phyloP scores from a whole-genome alignment of 805 yeast species.

The Clavispora fructus region DNA sequence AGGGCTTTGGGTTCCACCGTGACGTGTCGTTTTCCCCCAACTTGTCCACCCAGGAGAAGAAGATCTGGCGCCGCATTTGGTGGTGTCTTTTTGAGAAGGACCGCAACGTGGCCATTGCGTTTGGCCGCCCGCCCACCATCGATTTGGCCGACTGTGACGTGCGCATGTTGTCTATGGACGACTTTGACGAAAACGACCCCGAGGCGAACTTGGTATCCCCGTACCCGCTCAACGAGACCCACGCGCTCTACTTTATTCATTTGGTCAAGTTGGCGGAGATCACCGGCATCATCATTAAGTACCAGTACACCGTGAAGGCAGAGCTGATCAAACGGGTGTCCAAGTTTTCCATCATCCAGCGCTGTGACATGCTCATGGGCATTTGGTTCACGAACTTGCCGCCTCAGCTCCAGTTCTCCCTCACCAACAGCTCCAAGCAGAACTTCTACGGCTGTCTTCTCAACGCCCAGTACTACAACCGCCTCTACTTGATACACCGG shows the following conservation, averaged over 20 bases:
- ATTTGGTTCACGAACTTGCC: slow-evolving; percentile 71
- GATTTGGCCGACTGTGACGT: slow-evolving; percentile 73
- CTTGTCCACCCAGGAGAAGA: slow-evolving; percentile 35
- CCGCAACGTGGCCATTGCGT: slow-evolving; percentile 61
- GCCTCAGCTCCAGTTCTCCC: slow-evolving; percentile 53
- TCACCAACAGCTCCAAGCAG: slow-evolving; percentile 49
- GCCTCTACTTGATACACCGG: slow-evolving; percentile 67
- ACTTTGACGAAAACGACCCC: slow-evolving; percentile 52
- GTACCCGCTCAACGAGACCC: slow-evolving; percentile 43
- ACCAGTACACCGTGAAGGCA: slow-evolving; percentile 67
- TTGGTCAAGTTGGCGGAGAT: slow-evolving; percentile 64
- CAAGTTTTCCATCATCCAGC: slow-evolving; percentile 46
- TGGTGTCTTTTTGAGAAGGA: slow-evolving; percentile 75
- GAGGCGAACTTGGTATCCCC: slow-evolving; percentile 31
- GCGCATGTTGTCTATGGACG: slow-evolving; percentile 62
- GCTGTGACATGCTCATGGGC: slow-evolving; percentile 73
- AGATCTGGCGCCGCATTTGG: slow-evolving; percentile 65
- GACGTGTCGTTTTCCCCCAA: slow-evolving; percentile 39
- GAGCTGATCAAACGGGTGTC: slow-evolving; percentile 45
- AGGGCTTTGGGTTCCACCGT: slow-evolving; percentile 72
- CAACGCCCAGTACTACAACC: slow-evolving; percentile 66
- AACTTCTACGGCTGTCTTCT: slow-evolving; percentile 53
- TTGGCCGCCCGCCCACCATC: slow-evolving; percentile 67
- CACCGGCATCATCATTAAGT: slow-evolving; percentile 61
- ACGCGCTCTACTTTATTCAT: slow-evolving; percentile 56